phyloP scores from a whole-genome alignment of 2,329 filamentous ascomycete genomes.

The Gyromitra esculenta region DNA sequence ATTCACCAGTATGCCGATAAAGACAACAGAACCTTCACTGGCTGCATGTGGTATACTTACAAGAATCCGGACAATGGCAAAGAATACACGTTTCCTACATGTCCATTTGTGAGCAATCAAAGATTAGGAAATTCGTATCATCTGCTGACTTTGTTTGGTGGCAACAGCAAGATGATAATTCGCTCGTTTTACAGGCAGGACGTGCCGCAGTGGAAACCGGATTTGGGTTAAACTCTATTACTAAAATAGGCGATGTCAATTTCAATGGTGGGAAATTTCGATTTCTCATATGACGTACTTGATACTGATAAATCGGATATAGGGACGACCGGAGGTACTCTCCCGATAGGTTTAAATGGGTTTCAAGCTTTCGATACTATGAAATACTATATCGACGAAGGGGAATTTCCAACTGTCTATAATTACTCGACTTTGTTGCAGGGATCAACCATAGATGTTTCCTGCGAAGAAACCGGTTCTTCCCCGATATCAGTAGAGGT shows the following conservation, averaged over 20 bases:
- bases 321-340: constrained; percentile 44
- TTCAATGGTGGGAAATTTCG: constrained; percentile 37
- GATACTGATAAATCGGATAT: constrained; percentile 21
- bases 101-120: constrained; percentile 34
- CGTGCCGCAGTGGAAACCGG: constrained; percentile 47
- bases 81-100: constrained; percentile 43
- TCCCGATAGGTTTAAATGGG: constrained; percentile 44
- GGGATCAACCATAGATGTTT: constrained; percentile 47
- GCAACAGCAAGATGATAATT: constrained; percentile 41
- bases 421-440: constrained; percentile 47
- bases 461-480: constrained; percentile 31
- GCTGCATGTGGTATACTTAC: constrained; percentile 44
- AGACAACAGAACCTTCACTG: constrained; percentile 15
- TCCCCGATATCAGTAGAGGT: constrained; percentile 35
- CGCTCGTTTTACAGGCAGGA: constrained; percentile 45
- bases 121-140: neutral
- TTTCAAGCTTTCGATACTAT: constrained; percentile 44
- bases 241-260: constrained; percentile 47
- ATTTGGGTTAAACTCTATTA: constrained; percentile 36
- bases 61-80: neutral
- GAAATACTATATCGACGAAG: constrained; percentile 14
- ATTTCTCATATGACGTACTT: neutral
- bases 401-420: constrained; percentile 22
- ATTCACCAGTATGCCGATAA: constrained; percentile 28
- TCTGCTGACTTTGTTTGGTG: constrained; percentile 22